A percentile compares a stretch with the other conserved stretches of the same genome.
Conservation (phyloP, 2,329 filamentous ascomycete species). For the Fusarium verrucosum region DNA sequence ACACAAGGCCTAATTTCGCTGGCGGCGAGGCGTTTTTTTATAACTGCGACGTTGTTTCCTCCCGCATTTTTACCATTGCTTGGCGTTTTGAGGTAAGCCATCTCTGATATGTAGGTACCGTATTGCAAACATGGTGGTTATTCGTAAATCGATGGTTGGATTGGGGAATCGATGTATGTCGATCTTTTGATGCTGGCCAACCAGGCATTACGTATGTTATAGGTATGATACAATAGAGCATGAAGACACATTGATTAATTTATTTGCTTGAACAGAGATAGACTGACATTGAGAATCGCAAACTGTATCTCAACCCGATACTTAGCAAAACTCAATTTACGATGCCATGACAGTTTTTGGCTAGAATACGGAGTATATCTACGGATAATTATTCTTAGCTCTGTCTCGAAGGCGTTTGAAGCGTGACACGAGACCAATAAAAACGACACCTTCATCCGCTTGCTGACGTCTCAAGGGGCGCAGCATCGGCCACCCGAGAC, state of each 20-base stretch:
- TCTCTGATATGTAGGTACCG: not conserved
- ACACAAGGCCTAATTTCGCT: conserved; percentile 18
- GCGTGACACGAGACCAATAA: conserved; percentile 10
- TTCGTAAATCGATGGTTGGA: conserved; percentile 9
- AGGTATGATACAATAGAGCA: not conserved
- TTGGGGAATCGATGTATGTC: conserved; percentile 1
- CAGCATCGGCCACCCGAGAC: conserved; percentile 27
- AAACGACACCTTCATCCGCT: conserved; percentile 24
- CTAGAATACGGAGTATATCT: not conserved
- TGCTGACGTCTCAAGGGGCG: conserved; percentile 45
- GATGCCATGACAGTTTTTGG: not conserved
- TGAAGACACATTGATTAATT: not conserved
- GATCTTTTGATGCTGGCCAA: conserved; percentile 25
- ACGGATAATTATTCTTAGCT: too few relatives aligned
- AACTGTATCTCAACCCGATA: conserved; percentile 12
- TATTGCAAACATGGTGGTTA: not conserved
- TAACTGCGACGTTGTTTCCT: conserved; percentile 9
- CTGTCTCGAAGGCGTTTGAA: conserved; percentile 30
- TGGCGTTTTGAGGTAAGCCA: conserved; percentile 7
- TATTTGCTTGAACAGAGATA: not conserved
- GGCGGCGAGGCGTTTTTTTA: conserved; percentile 8
- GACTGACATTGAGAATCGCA: conserved; percentile 2
- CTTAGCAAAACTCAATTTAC: conserved; percentile 5
- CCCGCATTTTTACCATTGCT: conserved; percentile 1
- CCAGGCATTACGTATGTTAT: conserved; percentile 11